Percentiles rank a stretch among this genome's conserved stretches.
Evolutionary conservation across 2,329 filamentous ascomycete genomes (phyloP).

Genomic region (Cercospora berteroae): DNA sequence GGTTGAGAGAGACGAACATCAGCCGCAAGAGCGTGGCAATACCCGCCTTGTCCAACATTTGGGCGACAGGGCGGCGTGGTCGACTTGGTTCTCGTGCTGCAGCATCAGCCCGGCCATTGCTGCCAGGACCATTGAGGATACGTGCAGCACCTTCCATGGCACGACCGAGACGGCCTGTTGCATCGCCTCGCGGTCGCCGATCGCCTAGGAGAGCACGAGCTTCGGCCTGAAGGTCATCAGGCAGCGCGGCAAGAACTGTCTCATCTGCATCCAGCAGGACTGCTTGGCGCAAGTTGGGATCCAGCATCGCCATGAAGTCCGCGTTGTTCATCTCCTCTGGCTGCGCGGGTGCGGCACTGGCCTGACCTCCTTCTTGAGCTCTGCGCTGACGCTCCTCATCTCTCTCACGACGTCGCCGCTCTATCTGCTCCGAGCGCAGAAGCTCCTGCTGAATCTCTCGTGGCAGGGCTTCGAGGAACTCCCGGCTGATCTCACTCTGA

Average conservation of each 20-base stretch:
- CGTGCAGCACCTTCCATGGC: constrained; percentile 22
- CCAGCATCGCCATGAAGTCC: constrained; percentile 86
- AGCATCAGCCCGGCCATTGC: constrained; percentile 14
- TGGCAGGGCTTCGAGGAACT: constrained; percentile 90
- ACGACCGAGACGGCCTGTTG: constrained; percentile 18
- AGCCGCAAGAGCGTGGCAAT: constrained; percentile 94
- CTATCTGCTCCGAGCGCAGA: constrained; percentile 82
- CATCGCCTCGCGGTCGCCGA: constrained; percentile 34
- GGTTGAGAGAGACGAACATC: constrained; percentile 95
- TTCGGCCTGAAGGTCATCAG: constrained; percentile 81
- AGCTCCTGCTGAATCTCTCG: constrained; percentile 88
- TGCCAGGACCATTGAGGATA: constrained; percentile 30
- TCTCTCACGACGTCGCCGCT: constrained; percentile 82
- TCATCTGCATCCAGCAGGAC: constrained; percentile 91
- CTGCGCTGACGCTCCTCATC: constrained; percentile 71
- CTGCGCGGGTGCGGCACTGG: constrained; percentile 50
- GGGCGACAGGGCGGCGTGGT: constrained; percentile 78
- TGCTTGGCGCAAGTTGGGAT: constrained; percentile 77
- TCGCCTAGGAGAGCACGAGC: constrained; percentile 68
- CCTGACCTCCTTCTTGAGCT: constrained; percentile 42
- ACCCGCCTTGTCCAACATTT: constrained; percentile 95
- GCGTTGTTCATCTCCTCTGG: constrained; percentile 83
- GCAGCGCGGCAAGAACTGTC: constrained; percentile 77
- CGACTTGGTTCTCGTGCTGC: constrained; percentile 42
- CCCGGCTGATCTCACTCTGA: constrained; percentile 80